These are phyloP conservation scores for Acanthamoeba castellanii DNA, from an alignment of 208 protist genomes.

Conservation along the genomic window DNA sequence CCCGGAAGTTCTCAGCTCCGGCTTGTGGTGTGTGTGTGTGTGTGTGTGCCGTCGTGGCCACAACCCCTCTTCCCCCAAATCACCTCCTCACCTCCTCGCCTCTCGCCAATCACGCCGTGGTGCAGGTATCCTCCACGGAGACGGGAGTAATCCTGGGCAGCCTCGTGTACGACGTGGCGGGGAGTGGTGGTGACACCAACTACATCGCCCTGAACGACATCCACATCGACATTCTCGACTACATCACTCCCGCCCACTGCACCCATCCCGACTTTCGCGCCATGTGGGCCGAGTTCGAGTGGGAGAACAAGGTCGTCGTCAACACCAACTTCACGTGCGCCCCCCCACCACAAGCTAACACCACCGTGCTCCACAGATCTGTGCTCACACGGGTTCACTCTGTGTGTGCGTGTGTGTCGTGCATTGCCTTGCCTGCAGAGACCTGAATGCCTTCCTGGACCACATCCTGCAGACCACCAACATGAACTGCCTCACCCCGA, in stretches of 20 bases:
- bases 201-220: conserved; percentile 97
- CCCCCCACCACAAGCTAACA: too few relatives aligned
- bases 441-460: conserved; percentile 92
- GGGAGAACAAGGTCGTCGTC: conserved; percentile 98
- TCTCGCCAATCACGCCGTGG: too few relatives aligned
- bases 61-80: too few relatives aligned
- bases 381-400: too few relatives aligned
- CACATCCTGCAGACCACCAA: conserved; percentile 95
- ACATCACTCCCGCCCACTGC: conserved; percentile 95
- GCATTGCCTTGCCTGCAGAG: background rate
- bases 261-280: conserved; percentile 94
- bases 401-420: conserved; percentile 18
- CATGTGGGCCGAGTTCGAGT: conserved; percentile 99
- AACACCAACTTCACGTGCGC: conserved; percentile 90
- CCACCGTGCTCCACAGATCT: too few relatives aligned
- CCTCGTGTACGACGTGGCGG: conserved; percentile 96
- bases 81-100: too few relatives aligned
- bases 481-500: conserved; percentile 94
- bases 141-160: conserved; percentile 97
- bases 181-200: too few relatives aligned
- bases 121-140: conserved; percentile 97
- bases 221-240: conserved; percentile 99
- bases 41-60: too few relatives aligned
- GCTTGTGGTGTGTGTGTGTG: too few relatives aligned
- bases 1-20: too few relatives aligned